A percentile compares a stretch with the other conserved stretches of the same genome.
These are phyloP conservation scores for Avena insularis DNA, from an alignment of 176 grass and related monocot species.

Conservation along the genomic window DNA sequence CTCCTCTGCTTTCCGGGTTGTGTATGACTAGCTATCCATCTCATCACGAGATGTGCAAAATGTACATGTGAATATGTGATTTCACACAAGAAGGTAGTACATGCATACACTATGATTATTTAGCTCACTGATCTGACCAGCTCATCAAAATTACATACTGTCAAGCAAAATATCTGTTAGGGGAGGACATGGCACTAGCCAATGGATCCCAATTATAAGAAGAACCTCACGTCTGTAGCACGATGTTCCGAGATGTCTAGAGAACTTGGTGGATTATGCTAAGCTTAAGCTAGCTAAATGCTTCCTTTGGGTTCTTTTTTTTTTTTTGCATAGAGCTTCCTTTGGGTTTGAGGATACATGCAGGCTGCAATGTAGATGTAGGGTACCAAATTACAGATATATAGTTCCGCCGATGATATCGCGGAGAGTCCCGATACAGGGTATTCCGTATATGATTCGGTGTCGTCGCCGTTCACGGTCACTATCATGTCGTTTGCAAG, in stretches of 20 bases:
- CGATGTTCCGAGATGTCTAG: too few relatives aligned
- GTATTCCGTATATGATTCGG: too few relatives aligned
- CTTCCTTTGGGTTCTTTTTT: too few relatives aligned
- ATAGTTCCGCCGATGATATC: background rate
- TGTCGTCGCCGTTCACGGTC: background rate
- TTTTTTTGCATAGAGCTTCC: too few relatives aligned
- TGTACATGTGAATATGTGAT: background rate
- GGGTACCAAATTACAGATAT: background rate
- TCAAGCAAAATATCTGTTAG: too few relatives aligned
- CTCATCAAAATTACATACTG: too few relatives aligned
- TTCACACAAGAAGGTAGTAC: background rate
- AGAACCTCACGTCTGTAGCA: too few relatives aligned
- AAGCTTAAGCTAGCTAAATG: background rate
- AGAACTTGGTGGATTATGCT: background rate
- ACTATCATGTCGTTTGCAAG: background rate
- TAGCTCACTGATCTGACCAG: too few relatives aligned
- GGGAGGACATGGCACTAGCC: too few relatives aligned
- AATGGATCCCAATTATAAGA: too few relatives aligned
- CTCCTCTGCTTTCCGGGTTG: background rate
- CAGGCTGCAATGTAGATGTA: background rate
- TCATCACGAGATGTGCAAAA: background rate
- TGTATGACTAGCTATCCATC: background rate
- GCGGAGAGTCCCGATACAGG: background rate
- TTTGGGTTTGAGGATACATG: background rate
- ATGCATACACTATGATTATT: too few relatives aligned